Percentiles rank a stretch among this genome's conserved stretches.
Conservation (phyloP, 495 filamentous ascomycete species). For the Glonium stellatum region DNA sequence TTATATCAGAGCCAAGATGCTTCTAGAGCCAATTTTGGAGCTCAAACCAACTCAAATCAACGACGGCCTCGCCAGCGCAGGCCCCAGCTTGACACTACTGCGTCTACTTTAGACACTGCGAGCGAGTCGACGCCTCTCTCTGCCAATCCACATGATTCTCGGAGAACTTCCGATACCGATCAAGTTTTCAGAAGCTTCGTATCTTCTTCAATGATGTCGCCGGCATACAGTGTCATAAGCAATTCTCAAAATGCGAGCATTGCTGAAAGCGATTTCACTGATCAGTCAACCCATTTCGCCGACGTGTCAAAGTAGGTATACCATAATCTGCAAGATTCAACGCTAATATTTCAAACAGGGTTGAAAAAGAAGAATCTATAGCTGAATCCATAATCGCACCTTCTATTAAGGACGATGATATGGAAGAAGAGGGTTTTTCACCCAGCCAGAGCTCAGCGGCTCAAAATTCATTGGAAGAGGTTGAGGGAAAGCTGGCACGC, state of each 20-base stretch:
- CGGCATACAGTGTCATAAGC: not conserved
- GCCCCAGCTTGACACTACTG: not conserved
- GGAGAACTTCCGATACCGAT: not conserved
- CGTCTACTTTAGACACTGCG: not conserved
- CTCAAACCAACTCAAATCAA: not conserved
- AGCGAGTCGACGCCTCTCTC: slow-evolving; percentile 12
- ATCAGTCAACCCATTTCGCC: not conserved
- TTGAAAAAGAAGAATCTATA: slow-evolving; percentile 12
- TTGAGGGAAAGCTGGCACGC: slow-evolving; percentile 44
- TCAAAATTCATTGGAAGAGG: slow-evolving; percentile 22
- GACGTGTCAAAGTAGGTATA: slow-evolving; percentile 11
- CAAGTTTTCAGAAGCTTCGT: not conserved
- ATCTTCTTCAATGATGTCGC: not conserved
- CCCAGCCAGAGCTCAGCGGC: slow-evolving; percentile 14
- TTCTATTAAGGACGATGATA: slow-evolving; percentile 10
- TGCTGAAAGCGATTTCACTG: slow-evolving; percentile 3
- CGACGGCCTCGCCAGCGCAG: not conserved
- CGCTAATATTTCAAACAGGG: not conserved
- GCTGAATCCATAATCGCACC: slow-evolving; percentile 7
- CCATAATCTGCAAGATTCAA: not conserved
- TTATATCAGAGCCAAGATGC: slow-evolving; percentile 10
- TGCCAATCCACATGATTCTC: not conserved
- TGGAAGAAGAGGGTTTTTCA: slow-evolving; percentile 19
- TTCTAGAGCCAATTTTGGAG: not conserved
- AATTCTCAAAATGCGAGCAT: not conserved